These are phyloP conservation scores for Diaporthe longicolla DNA, from an alignment of 2,329 filamentous ascomycete genomes.

Conservation along the genomic window DNA sequence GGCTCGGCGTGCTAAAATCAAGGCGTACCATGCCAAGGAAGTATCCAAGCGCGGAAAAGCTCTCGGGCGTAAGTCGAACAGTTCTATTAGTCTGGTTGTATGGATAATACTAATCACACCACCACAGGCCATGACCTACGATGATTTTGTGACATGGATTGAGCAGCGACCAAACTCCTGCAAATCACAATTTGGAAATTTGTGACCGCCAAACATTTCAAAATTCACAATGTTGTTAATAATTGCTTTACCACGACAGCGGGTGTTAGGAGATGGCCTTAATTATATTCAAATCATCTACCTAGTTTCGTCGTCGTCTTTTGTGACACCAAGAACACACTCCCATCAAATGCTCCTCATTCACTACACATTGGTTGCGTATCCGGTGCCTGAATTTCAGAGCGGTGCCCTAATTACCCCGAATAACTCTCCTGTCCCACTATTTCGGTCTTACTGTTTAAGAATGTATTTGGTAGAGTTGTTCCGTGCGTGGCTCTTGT, in stretches of 20 bases:
- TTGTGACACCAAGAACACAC: neutral
- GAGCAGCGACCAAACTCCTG: neutral
- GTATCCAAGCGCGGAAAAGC: constrained; percentile 78
- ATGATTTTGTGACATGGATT: neutral
- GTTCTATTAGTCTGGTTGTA: neutral
- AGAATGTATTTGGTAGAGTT: accelerated
- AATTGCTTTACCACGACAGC: neutral
- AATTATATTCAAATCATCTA: neutral
- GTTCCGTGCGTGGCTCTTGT: neutral
- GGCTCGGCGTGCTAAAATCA: constrained; percentile 75
- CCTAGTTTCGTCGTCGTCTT: neutral
- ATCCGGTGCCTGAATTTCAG: too few species aligned
- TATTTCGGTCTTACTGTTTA: too few species aligned
- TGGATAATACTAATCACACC: neutral
- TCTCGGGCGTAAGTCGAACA: constrained; percentile 72
- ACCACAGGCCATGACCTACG: constrained; percentile 34
- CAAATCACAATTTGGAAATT: neutral
- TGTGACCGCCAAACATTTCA: neutral
- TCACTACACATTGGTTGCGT: neutral
- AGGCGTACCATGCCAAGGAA: constrained; percentile 75
- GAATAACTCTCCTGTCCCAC: too few species aligned
- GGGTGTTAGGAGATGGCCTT: constrained; percentile 4
- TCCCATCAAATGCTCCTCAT: neutral
- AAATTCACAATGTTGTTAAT: neutral
- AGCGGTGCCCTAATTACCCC: too few species aligned